Evolutionary conservation across 192 early-diverging fungal genomes (phyloP), one percentile per base, ranked within the genome.

Genomic region (Backusella tuberculispora): DNA sequence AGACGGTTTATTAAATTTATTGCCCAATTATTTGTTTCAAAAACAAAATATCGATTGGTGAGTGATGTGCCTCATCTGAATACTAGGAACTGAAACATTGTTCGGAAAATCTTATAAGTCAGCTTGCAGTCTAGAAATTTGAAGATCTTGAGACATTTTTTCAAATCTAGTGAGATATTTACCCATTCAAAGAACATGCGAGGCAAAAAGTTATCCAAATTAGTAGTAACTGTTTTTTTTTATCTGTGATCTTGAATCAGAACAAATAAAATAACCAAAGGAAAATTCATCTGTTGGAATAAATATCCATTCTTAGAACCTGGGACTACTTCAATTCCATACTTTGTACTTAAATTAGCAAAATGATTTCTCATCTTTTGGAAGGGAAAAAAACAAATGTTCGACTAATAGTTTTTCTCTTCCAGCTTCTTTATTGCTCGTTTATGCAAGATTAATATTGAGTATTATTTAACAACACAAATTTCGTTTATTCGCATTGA

Each of bases 41-140:
- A 53, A 53, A 53, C 50, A 53, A 24, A 53, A 24, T 53, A 53
- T 19, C 50, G 19, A 53, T 53, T 53, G 50, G 50, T 53, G 50
- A 21, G 21, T 19, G 21, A 10, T 53, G 12, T 21, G 50, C 50
- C 9, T 53, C 50, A 53, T 15, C 19, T 53, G 50, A 19, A 53
- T 3, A 53, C 19, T 53, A 5, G 4, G 19, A 53, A 53, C 21
- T 53, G 50, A 53, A 53, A 53, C 50, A 53, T 21, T 53, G 50
- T 53, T 53, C 9, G 50, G 50, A 53, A 53, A 53, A 21, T 10
- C 50, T 53, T 21, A 21, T 19, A 53, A 53, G 50, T 53, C n/a
- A 53, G 50, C 7, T 53, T 53, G 19, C 21, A 53, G 19, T 21
- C 50, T 53, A 53, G 47, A 50, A 53, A 2, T 21, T 21, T 53